These are phyloP conservation scores for Cryptococcus depauperatus DNA, from an alignment of 1,284 basidiomycete genomes.

Conservation along the genomic window DNA sequence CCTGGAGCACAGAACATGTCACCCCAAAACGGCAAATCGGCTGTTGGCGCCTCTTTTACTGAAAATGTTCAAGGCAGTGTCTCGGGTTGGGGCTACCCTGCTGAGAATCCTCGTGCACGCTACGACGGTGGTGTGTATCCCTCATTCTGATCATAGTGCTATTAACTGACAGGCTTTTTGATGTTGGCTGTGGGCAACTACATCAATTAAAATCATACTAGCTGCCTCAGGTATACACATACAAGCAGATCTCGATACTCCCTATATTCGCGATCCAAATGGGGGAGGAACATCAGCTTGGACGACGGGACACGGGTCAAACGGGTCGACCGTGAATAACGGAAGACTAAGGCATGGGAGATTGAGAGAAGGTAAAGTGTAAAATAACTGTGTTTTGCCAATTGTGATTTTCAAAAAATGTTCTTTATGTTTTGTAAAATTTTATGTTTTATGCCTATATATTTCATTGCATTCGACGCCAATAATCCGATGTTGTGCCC, in stretches of 20 bases:
- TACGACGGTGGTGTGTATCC: conserved; percentile 33
- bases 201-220: no score
- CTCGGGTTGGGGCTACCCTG: conserved; percentile 19
- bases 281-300: conserved; percentile 18
- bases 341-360: conserved; percentile 14
- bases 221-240: conserved; percentile 12
- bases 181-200: conserved; percentile 7
- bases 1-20: conserved; percentile 3
- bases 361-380: conserved; percentile 22
- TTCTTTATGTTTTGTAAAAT: no score
- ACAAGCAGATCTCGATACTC: conserved; percentile 32
- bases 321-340: neutral
- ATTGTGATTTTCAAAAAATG: no score
- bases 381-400: no score
- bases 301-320: conserved; percentile 18
- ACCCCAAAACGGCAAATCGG: conserved; percentile 2
- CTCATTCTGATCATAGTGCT: no score
- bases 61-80: conserved; percentile 1
- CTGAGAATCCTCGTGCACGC: conserved; percentile 17
- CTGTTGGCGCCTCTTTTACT: conserved; percentile 4
- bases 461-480: no score
- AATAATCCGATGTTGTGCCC: no score
- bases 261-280: conserved; percentile 20
- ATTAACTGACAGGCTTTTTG: conserved; percentile 4
- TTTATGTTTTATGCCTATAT: no score